Conservation (phyloP, 345 rosid species). For the Eutrema yunnanense region DNA sequence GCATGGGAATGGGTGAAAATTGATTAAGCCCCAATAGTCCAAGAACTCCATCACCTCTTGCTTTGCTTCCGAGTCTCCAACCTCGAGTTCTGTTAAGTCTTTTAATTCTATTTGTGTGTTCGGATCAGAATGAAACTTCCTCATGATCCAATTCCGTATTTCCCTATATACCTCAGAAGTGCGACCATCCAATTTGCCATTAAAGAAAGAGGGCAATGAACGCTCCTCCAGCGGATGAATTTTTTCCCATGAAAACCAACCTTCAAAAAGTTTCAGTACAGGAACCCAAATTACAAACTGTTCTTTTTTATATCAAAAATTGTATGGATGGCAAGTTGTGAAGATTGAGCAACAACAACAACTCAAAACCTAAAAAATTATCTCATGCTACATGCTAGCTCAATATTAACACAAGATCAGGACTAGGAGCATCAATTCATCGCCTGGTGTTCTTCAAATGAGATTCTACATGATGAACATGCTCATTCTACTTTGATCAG, state of each 20-base stretch:
- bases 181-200: constrained; percentile 61
- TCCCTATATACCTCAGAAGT: constrained; percentile 61
- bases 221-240: constrained; percentile 84
- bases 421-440: not conserved
- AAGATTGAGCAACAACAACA: not conserved
- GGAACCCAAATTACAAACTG: not conserved
- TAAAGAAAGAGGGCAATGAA: constrained; percentile 72
- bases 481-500: not conserved
- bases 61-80: constrained; percentile 72
- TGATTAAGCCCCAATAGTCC: constrained; percentile 98
- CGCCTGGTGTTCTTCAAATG: not conserved
- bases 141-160: constrained; percentile 84
- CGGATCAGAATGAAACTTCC: constrained; percentile 75
- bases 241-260: constrained; percentile 97
- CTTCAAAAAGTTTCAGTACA: constrained; percentile 34
- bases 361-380: not conserved
- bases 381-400: not conserved
- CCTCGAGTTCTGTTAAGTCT: constrained; percentile 72
- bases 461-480: not conserved
- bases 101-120: constrained; percentile 52
- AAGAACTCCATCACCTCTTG: constrained; percentile 91
- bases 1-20: constrained; percentile 79
- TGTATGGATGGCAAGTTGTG: not conserved
- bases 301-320: not conserved
- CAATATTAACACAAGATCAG: not conserved